A percentile compares a stretch with the other conserved stretches of the same genome.
These are phyloP conservation scores for Monosporascus sp. DNA, from an alignment of 2,329 filamentous ascomycete genomes.

Conservation along the genomic window DNA sequence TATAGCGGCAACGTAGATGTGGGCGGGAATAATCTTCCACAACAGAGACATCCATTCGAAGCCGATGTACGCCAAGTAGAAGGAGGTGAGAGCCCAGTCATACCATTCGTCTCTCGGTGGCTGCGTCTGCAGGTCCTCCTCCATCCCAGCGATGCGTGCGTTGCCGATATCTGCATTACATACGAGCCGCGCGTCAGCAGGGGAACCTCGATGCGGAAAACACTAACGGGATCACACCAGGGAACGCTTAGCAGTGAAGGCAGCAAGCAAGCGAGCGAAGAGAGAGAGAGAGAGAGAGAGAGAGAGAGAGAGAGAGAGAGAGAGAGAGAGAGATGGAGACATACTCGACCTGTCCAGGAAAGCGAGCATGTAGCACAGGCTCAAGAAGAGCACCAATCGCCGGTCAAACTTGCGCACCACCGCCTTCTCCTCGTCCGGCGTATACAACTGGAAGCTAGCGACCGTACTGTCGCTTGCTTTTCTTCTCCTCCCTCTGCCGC, in stretches of 20 bases:
- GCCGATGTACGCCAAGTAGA: conserved; percentile 58
- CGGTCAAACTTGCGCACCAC: conserved; percentile 74
- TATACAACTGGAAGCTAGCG: conserved; percentile 33
- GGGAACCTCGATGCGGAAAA: background rate
- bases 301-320: conserved; percentile 10
- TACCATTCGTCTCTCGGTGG: conserved; percentile 46
- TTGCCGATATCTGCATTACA: conserved; percentile 51
- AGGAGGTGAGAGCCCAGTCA: conserved; percentile 56
- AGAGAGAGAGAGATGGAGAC: conserved; percentile 19
- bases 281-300: background rate
- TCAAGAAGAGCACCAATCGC: conserved; percentile 73
- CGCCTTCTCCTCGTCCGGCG: conserved; percentile 64
- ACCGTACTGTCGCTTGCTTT: conserved; percentile 15
- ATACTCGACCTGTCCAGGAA: conserved; percentile 83
- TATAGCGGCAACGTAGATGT: conserved; percentile 50
- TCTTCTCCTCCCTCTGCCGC: conserved; percentile 7
- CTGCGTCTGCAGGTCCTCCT: conserved; percentile 51
- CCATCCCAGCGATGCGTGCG: conserved; percentile 60
- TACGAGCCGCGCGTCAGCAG: conserved; percentile 5
- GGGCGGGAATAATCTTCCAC: conserved; percentile 56
- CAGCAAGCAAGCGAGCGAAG: background rate
- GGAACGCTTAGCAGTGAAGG: too few species aligned
- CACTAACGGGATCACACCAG: background rate
- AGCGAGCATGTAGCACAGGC: conserved; percentile 75
- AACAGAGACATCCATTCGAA: conserved; percentile 64